phyloP scores from a whole-genome alignment of 1,284 basidiomycete species.

The Ustilago cynodontis region DNA sequence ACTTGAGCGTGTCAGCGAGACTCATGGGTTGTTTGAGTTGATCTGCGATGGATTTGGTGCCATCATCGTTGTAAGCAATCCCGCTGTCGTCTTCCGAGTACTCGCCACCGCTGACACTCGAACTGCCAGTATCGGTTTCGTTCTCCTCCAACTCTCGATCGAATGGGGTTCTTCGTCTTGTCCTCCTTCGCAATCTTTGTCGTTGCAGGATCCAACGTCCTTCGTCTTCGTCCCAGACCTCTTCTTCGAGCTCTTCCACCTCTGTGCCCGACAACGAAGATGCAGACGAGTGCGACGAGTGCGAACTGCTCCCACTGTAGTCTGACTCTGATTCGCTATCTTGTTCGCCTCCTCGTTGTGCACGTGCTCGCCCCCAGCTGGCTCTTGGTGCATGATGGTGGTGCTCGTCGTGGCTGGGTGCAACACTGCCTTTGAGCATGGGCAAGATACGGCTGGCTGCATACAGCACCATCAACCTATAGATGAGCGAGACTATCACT shows the following conservation, averaged over 20 bases:
- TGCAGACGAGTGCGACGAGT: constrained; percentile 7
- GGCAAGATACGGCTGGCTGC: constrained; percentile 65
- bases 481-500: constrained; percentile 66
- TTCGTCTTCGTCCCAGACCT: constrained; percentile 42
- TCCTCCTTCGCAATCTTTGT: constrained; percentile 24
- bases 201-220: constrained; percentile 41
- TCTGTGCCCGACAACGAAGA: constrained; percentile 22
- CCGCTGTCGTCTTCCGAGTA: constrained; percentile 43
- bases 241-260: constrained; percentile 34
- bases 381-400: constrained; percentile 3
- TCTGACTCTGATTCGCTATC: constrained; percentile 17
- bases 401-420: background rate
- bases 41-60: constrained; percentile 20
- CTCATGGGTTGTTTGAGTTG: constrained; percentile 29
- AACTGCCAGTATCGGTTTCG: constrained; percentile 19
- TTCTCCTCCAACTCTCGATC: constrained; percentile 14
- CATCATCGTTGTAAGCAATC: constrained; percentile 39
- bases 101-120: constrained; percentile 11
- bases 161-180: constrained; percentile 24
- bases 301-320: constrained; percentile 7
- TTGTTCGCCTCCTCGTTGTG: background rate
- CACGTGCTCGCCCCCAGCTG: constrained; percentile 34
- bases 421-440: constrained; percentile 51
- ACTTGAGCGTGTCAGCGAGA: constrained; percentile 36
- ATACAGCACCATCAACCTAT: constrained; percentile 66